Evolutionary conservation across 2,329 filamentous ascomycete genomes (phyloP).

Genomic region (Onygenales sp.): DNA sequence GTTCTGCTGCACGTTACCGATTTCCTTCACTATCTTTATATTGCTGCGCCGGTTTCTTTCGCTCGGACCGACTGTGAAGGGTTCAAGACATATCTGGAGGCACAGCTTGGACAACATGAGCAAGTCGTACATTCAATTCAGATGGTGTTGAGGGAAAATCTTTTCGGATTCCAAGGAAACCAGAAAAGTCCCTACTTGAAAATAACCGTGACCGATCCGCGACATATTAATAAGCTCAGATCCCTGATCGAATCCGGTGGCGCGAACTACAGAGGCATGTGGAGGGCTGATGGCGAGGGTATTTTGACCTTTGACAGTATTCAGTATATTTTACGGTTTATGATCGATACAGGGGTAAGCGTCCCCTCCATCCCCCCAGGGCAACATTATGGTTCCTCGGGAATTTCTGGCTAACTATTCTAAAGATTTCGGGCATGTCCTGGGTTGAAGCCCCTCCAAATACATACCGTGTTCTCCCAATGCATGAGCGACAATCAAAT

Average conservation of each 20-base stretch:
- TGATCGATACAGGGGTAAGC: constrained; percentile 84
- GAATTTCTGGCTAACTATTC: neutral
- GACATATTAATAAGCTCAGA: constrained; percentile 67
- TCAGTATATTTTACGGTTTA: constrained; percentile 89
- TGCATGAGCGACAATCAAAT: constrained; percentile 67
- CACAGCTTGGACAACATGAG: constrained; percentile 62
- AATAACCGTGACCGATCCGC: constrained; percentile 85
- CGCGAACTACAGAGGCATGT: constrained; percentile 85
- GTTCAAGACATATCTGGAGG: constrained; percentile 74
- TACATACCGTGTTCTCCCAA: constrained; percentile 61
- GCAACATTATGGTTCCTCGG: neutral
- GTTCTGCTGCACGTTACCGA: constrained; percentile 90
- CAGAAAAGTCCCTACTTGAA: constrained; percentile 86
- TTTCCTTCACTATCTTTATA: constrained; percentile 93
- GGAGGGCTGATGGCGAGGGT: constrained; percentile 59
- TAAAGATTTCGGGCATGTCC: constrained; percentile 80
- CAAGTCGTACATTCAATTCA: constrained; percentile 70
- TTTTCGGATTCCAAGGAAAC: constrained; percentile 92
- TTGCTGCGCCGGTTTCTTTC: constrained; percentile 79
- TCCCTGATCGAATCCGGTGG: constrained; percentile 61
- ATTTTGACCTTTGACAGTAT: constrained; percentile 93
- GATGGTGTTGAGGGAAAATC: constrained; percentile 76
- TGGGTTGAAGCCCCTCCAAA: constrained; percentile 79
- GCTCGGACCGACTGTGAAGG: constrained; percentile 64
- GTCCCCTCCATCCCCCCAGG: neutral